A percentile compares a stretch with the other conserved stretches of the same genome.
These are phyloP conservation scores for Grigorovia humatica DNA, from an alignment of 805 yeast species.

Conservation along the genomic window DNA sequence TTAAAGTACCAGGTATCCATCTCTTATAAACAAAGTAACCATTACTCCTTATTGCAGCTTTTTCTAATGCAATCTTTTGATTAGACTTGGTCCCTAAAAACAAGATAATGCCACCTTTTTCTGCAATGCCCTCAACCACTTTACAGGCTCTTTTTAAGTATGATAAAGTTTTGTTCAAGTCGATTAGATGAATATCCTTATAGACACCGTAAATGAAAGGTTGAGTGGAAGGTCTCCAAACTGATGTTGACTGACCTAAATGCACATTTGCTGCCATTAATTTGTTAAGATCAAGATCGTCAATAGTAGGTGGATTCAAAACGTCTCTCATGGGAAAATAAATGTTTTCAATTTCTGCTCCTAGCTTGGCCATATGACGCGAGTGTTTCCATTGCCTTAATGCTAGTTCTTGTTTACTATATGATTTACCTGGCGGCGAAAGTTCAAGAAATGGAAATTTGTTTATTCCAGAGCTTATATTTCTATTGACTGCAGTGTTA, in stretches of 20 bases:
- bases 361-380: constrained; percentile 43
- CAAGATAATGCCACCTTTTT: constrained; percentile 74
- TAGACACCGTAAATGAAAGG: constrained; percentile 82
- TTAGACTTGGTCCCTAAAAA: constrained; percentile 79
- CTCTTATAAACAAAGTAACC: constrained; percentile 76
- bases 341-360: constrained; percentile 51
- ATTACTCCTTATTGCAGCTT: constrained; percentile 65
- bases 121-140: constrained; percentile 74
- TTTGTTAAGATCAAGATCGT: constrained; percentile 54
- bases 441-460: constrained; percentile 51
- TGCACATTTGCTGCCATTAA: constrained; percentile 90
- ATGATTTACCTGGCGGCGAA: constrained; percentile 46
- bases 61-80: constrained; percentile 61
- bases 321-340: constrained; percentile 63
- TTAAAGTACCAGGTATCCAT: constrained; percentile 93
- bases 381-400: constrained; percentile 63
- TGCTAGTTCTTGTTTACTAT: constrained; percentile 66
- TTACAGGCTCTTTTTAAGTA: constrained; percentile 72
- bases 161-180: constrained; percentile 71
- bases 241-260: constrained; percentile 77
- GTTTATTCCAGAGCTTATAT: constrained; percentile 5
- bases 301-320: constrained; percentile 44
- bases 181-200: constrained; percentile 85
- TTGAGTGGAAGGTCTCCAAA: constrained; percentile 73
- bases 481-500: neutral